Evolutionary conservation across 306 rosid genomes (phyloP), one percentile per base, ranked within the genome.

Genomic region (Prunus campanulata): DNA sequence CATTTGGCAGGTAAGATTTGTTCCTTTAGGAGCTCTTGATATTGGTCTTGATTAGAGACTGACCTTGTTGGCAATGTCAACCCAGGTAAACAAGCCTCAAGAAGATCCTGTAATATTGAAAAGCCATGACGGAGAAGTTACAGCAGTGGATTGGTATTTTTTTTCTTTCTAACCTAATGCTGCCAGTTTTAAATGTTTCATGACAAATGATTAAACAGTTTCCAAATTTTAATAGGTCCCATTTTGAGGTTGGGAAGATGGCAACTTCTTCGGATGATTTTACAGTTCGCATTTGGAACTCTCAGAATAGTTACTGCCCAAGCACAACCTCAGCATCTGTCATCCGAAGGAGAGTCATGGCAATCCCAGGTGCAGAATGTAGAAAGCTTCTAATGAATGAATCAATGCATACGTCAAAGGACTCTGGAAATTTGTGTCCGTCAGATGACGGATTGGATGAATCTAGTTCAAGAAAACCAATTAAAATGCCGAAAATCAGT

Each of bases 261-360:
- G 98, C 97, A 76, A 92, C 98, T 27, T 68, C 90, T 50, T 89
- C 99, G 15, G 99, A 93, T 83, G 99, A 96, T 90, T 87, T 76
- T 83, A 87, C 99, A 52, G 99, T 93, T 72, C 96, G 93, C 14
- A 22, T 87, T 66, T 96, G 98, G 98, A 85, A 87, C 72, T 72
- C 82, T 7, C 81, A 86, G 67, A 81, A 63, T 63, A 84, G 66
- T 70, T 56, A 32, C 78, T 52, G 87, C 82, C 66, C 78, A 44
- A 70, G 70, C 56, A 64, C 78, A 64, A 82, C 71, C 46, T 47
- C 83, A 55, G 84, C 96, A 35, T 88, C 85, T 74, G 71, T 86
- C 59, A 82, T 81, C 50, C 86, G 98, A 49, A 89, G 93, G 84
- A 87, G 98, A 84, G 74, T 96, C 74, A 91, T 91, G 93, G 97